These are phyloP conservation scores for Lentinula raphanica DNA, from an alignment of 768 basidiomycete genomes.

Conservation along the genomic window DNA sequence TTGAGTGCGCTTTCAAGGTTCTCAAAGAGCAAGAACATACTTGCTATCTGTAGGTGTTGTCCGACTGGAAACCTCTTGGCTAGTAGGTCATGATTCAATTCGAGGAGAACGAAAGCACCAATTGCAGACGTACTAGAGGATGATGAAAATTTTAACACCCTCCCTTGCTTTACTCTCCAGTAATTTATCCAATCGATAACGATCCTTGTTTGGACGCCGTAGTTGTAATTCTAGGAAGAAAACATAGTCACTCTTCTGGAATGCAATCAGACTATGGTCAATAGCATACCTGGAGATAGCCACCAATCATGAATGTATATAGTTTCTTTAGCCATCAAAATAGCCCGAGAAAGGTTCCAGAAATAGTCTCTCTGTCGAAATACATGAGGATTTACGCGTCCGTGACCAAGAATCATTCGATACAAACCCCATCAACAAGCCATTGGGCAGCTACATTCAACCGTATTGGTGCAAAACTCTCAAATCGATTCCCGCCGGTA, in stretches of 20 bases:
- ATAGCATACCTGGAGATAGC: conserved; percentile 71
- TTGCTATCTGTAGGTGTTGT: conserved; percentile 95
- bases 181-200: conserved; percentile 81
- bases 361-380: conserved; percentile 85
- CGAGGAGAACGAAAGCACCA: neutral
- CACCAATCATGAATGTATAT: conserved; percentile 99
- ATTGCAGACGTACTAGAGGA: conserved; percentile 76
- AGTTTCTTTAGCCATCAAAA: conserved; percentile 78
- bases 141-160: conserved; percentile 93
- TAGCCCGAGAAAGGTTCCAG: conserved; percentile 92
- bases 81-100: conserved; percentile 20
- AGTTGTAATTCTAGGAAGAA: conserved; percentile 64
- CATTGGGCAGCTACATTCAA: conserved; percentile 94
- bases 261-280: neutral
- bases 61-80: conserved; percentile 91
- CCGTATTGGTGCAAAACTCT: conserved; percentile 89
- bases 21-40: conserved; percentile 33
- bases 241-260: neutral
- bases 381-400: conserved; percentile 5
- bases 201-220: conserved; percentile 77
- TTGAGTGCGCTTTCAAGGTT: conserved; percentile 1
- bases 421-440: conserved; percentile 93
- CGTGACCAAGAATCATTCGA: neutral
- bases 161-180: conserved; percentile 89
- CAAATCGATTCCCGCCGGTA: conserved; percentile 79